Conservation (phyloP, 345 rosid genomes). For the Abelmoschus esculentus region DNA sequence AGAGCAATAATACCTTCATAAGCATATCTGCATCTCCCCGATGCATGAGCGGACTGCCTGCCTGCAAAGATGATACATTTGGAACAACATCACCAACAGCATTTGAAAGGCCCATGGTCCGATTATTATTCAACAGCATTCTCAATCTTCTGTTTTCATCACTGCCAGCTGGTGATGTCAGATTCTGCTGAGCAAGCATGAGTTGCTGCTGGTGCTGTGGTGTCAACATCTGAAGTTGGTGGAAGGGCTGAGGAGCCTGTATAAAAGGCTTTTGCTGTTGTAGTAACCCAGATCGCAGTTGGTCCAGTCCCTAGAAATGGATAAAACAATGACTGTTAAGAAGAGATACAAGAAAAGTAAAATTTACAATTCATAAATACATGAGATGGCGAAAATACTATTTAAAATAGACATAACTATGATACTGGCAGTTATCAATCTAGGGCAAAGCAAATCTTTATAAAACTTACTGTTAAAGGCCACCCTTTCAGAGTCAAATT, state of each 20-base stretch:
- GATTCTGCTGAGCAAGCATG: slow-evolving; percentile 75
- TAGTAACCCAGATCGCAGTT: slow-evolving; percentile 61
- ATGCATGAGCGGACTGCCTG: slow-evolving; percentile 27
- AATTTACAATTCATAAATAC: neutral
- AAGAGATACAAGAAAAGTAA: neutral
- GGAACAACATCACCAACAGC: slow-evolving; percentile 30
- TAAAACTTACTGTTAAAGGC: slow-evolving; percentile 75
- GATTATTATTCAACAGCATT: slow-evolving; percentile 57
- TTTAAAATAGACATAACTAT: neutral
- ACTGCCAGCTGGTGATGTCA: slow-evolving; percentile 67
- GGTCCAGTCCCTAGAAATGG: slow-evolving; percentile 57
- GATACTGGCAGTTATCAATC: neutral
- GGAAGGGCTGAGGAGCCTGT: slow-evolving; percentile 82
- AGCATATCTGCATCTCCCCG: slow-evolving; percentile 39
- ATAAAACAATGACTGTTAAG: slow-evolving; percentile 10
- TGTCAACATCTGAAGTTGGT: slow-evolving; percentile 76
- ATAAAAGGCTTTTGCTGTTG: slow-evolving; percentile 84
- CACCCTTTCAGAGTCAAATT: slow-evolving; percentile 91
- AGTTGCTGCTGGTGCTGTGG: slow-evolving; percentile 97
- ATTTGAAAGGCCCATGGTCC: slow-evolving; percentile 18
- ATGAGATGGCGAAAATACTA: neutral
- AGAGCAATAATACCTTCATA: slow-evolving; percentile 8
- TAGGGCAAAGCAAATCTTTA: neutral
- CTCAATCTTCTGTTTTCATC: slow-evolving; percentile 73
- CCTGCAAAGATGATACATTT: slow-evolving; percentile 31